Evolutionary conservation across 257 asterid genomes (phyloP), one percentile per base, ranked within the genome.

Genomic region (Solanum piurae): DNA sequence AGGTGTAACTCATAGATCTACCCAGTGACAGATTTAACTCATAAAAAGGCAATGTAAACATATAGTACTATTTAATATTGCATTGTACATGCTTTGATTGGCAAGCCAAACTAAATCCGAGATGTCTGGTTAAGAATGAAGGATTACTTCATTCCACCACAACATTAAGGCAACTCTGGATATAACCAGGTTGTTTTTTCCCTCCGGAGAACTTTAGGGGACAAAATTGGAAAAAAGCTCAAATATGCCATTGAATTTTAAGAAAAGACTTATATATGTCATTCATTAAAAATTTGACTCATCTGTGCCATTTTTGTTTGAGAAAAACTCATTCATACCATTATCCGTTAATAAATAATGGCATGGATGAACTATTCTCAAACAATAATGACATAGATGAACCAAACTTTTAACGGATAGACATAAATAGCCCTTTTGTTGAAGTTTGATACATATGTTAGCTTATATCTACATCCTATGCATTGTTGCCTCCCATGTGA

Each of bases 371-470:
- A 16, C n/a, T 55, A 6, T 55, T 55, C 8, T 8, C 8, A 18
- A 55, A 52, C 4, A 18, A 16, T 16, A 6, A 52, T 55, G n/a
- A 6, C n/a, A 55, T 18, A 55, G 62, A 52, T 18, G 9, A 52
- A 6, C 2, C 62, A 52, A 52, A 2, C 1, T 52, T 52, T 52
- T 52, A 6, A 6, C 10, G 0, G 9, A 52, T 52, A 16, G 46
- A 16, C 0, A 16, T 49, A 16, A 52, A 52, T 52, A 52, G 20
- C 3, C 9, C 55, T 44, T 14, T 14, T 12, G 8, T 49, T 0
- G 20, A 49, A 49, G 23, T 49, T 49, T 1, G 4, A 5, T 49
- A 5, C 23, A 6, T 52, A 52, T 16, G 62, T 18, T 7, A 58
- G 12, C 0, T 66, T 25, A 29, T 68, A 13, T 68, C 37, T 13